A percentile compares a stretch with the other conserved stretches of the same genome.
phyloP scores from a whole-genome alignment of 2,329 filamentous ascomycete species.

The Tolypocladium cylindrosporum region DNA sequence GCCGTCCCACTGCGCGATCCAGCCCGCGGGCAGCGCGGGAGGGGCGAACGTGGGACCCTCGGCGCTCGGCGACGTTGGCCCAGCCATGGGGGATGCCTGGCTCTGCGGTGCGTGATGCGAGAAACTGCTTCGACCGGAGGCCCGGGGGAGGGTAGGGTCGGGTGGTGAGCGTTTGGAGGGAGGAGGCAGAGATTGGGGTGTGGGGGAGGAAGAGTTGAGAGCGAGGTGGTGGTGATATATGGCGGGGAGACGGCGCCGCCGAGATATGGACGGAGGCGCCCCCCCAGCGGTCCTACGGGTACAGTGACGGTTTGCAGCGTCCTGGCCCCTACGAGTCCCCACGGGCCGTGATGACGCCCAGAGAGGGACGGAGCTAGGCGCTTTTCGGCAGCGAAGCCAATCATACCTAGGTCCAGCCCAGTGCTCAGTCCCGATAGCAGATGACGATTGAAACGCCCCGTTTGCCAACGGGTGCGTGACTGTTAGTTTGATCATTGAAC shows the following conservation, averaged over 20 bases:
- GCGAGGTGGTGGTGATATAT: neutral
- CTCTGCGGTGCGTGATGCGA: conserved; percentile 2
- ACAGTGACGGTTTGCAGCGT: neutral
- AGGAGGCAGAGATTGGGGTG: neutral
- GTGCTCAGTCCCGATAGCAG: neutral
- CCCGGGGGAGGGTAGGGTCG: neutral
- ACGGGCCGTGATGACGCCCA: neutral
- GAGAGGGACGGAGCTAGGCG: neutral
- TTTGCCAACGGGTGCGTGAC: neutral
- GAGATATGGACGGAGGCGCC: neutral
- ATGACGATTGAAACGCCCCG: neutral
- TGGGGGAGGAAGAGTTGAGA: neutral
- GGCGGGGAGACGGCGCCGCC: neutral
- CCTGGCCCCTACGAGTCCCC: neutral
- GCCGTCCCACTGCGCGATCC: conserved; percentile 63
- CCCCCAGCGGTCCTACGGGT: neutral
- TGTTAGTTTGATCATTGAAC: neutral
- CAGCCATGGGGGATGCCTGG: conserved; percentile 34
- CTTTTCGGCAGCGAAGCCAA: neutral
- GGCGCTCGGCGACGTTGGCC: conserved; percentile 46
- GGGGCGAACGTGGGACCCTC: conserved; percentile 51
- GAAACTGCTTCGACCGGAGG: neutral
- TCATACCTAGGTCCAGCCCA: neutral
- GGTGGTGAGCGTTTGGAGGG: neutral
- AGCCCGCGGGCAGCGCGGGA: conserved; percentile 51